Conservation (phyloP, 306 rosid species). For the Begonia loranthoides region DNA sequence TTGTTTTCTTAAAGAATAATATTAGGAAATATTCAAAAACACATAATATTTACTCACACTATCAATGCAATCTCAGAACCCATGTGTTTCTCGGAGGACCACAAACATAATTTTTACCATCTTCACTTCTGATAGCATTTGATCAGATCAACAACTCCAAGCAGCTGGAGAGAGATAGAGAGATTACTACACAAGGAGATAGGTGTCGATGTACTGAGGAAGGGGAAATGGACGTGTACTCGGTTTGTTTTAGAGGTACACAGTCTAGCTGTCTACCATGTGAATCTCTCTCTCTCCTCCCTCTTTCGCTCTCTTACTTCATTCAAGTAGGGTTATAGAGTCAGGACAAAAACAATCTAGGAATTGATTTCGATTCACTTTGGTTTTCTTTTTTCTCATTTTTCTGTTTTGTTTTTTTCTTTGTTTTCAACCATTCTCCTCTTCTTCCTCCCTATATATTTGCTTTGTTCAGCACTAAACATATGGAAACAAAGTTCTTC, state of each 20-base stretch:
- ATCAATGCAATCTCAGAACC: no score
- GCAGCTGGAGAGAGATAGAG: conserved; percentile 3
- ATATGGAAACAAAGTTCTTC: no score
- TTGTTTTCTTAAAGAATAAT: no score
- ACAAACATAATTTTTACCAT: no score
- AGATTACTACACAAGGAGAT: conserved; percentile 16
- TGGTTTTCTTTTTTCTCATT: conserved; percentile 11
- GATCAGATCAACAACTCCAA: no score
- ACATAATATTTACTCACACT: no score
- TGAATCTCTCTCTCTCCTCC: conserved; percentile 16
- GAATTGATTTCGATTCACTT: background rate
- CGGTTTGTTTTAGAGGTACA: conserved; percentile 43
- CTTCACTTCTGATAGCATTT: no score
- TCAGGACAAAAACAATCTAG: background rate
- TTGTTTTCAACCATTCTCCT: no score
- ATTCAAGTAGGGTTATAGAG: background rate
- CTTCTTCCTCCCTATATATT: background rate
- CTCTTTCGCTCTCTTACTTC: conserved; percentile 12
- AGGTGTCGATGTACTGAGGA: conserved; percentile 41
- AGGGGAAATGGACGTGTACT: conserved; percentile 47
- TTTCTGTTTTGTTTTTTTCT: background rate
- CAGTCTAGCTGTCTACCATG: conserved; percentile 76
- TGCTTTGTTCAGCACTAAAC: background rate
- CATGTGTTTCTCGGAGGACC: no score
- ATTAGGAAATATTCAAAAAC: no score